Conservation (phyloP, 2,329 filamentous ascomycete genomes). For the Paraphoma chrysanthemicola region DNA sequence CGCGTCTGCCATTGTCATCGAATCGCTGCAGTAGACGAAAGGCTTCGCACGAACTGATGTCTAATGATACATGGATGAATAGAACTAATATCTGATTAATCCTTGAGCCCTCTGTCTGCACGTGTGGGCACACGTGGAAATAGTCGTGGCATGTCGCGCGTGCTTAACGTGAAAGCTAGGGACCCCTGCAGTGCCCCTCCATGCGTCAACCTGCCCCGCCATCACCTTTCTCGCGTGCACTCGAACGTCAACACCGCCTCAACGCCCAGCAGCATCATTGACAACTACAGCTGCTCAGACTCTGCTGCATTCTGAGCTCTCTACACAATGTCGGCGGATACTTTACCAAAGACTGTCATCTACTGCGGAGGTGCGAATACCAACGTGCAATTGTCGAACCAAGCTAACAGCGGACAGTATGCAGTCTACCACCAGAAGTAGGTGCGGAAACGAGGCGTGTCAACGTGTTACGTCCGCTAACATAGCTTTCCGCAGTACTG, state of each 20-base stretch:
- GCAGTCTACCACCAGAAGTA: slow-evolving; percentile 72
- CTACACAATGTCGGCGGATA: slow-evolving; percentile 44
- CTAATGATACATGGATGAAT: slow-evolving; percentile 9
- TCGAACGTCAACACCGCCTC: slow-evolving; percentile 12
- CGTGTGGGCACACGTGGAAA: background rate
- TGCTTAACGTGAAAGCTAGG: background rate
- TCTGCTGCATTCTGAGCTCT: background rate
- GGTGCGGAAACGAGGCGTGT: slow-evolving; percentile 46
- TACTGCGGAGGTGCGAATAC: slow-evolving; percentile 65
- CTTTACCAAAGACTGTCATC: slow-evolving; percentile 59
- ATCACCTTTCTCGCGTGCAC: slow-evolving; percentile 15
- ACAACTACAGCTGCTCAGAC: background rate
- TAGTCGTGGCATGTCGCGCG: background rate
- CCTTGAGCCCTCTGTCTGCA: no score
- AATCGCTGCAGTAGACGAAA: slow-evolving; percentile 56
- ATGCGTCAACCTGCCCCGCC: slow-evolving; percentile 8
- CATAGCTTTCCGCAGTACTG: slow-evolving; percentile 74
- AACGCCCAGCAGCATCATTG: slow-evolving; percentile 1
- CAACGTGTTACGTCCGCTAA: slow-evolving; percentile 12
- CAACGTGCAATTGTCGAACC: no score
- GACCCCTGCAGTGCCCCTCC: slow-evolving; percentile 7
- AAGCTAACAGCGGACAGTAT: slow-evolving; percentile 57
- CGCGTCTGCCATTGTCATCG: slow-evolving; percentile 90
- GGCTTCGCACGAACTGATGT: slow-evolving; percentile 1
- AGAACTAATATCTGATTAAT: background rate